phyloP scores from a whole-genome alignment of 176 grass and related monocot genomes.

The barley (Hordeum vulgare) region DNA sequence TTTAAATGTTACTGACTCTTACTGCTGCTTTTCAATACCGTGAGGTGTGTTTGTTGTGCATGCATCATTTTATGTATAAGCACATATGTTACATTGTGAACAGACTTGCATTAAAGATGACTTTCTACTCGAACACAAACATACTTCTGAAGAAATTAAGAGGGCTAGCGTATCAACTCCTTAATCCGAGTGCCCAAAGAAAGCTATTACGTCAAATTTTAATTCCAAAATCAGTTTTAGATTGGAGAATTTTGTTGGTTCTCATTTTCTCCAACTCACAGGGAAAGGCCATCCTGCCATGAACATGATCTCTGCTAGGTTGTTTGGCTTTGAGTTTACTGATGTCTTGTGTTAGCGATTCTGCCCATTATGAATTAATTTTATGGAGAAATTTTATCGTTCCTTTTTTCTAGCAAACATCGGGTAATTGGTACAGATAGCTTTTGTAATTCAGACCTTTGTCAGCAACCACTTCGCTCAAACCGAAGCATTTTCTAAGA shows the following conservation, averaged over 20 bases:
- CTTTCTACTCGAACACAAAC: not conserved
- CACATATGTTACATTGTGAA: not conserved
- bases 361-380: constrained; percentile 6
- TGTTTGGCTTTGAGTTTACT: not conserved
- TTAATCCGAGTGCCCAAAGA: not conserved
- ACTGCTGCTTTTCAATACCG: not conserved
- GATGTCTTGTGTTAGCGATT: not conserved
- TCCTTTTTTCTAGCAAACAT: not conserved
- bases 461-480: not conserved
- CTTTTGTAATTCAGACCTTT: not conserved
- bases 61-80: not conserved
- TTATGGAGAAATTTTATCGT: not conserved
- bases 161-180: not conserved
- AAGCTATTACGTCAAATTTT: not conserved
- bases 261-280: not conserved
- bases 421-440: not conserved
- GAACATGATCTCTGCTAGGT: not conserved
- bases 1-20: not conserved
- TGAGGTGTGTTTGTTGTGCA: not conserved
- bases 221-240: not conserved
- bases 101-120: not conserved
- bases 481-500: not conserved
- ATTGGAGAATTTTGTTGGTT: not conserved
- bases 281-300: not conserved
- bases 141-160: not conserved